These are phyloP conservation scores for Phanerodontia chrysosporium DNA, from an alignment of 768 basidiomycete genomes.

Conservation along the genomic window DNA sequence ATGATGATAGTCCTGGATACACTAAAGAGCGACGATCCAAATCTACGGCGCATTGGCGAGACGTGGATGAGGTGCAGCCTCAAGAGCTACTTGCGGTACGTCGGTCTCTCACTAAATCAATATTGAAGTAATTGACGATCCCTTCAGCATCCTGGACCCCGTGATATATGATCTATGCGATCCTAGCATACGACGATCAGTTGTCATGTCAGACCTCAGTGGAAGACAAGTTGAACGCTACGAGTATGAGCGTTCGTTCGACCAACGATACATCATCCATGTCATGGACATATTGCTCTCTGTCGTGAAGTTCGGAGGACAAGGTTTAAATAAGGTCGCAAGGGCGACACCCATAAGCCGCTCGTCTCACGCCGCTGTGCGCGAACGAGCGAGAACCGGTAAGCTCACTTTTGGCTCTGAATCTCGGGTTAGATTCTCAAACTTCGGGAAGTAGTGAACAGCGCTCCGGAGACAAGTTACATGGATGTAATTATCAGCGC, in stretches of 20 bases:
- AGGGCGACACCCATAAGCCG: conserved; percentile 59
- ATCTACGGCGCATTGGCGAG: conserved; percentile 75
- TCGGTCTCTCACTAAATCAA: neutral
- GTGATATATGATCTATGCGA: conserved; percentile 75
- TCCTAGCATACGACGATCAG: conserved; percentile 53
- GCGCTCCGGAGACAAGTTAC: conserved; percentile 51
- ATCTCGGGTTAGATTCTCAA: neutral
- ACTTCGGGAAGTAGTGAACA: conserved; percentile 10
- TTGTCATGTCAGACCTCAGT: conserved; percentile 47
- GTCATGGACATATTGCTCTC: conserved; percentile 74
- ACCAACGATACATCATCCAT: conserved; percentile 70
- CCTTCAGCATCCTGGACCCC: conserved; percentile 79
- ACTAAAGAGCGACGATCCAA: conserved; percentile 71
- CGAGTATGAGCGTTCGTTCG: conserved; percentile 69
- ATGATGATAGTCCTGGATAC: conserved; percentile 86
- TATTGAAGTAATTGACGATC: conserved; percentile 1
- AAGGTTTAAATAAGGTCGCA: conserved; percentile 77
- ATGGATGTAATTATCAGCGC: conserved; percentile 74
- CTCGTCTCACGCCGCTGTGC: conserved; percentile 58
- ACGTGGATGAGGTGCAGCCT: conserved; percentile 97
- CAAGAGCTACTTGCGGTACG: conserved; percentile 85
- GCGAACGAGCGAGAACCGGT: conserved; percentile 61
- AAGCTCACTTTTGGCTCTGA: conserved; percentile 18
- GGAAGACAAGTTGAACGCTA: conserved; percentile 67
- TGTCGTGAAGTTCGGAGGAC: conserved; percentile 83